These are phyloP conservation scores for Aspergillus ochraceoroseus DNA, from an alignment of 2,329 filamentous ascomycete species.

Conservation along the genomic window DNA sequence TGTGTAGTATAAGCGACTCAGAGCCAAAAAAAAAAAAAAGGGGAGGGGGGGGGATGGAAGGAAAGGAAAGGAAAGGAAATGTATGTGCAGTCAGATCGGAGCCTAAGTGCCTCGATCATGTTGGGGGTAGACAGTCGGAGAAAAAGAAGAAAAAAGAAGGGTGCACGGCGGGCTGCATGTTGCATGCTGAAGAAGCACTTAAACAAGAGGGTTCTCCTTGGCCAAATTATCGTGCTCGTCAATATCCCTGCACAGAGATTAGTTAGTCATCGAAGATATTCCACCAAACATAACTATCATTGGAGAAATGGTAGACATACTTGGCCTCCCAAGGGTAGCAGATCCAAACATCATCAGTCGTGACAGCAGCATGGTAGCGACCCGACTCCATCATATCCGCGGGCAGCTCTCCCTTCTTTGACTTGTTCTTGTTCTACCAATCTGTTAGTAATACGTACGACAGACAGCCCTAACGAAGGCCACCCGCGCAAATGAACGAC, in stretches of 20 bases:
- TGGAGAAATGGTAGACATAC: constrained; percentile 40
- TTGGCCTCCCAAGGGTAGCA: constrained; percentile 98
- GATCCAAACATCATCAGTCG: constrained; percentile 93
- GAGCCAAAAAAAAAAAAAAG: constrained; percentile 2
- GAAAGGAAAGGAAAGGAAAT: constrained; percentile 2
- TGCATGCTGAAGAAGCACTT: constrained; percentile 12
- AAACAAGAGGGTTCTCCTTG: constrained; percentile 40
- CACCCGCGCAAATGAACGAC: not conserved
- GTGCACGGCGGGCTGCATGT: too few species aligned
- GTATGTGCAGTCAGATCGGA: constrained; percentile 18
- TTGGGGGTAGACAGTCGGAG: not conserved
- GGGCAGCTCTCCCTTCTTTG: constrained; percentile 84
- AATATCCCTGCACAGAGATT: constrained; percentile 58
- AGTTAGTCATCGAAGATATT: constrained; percentile 21
- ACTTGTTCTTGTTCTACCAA: constrained; percentile 86
- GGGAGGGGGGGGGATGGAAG: too few species aligned
- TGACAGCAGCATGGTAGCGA: constrained; percentile 79
- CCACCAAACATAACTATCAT: not conserved
- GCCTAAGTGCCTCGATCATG: constrained; percentile 6
- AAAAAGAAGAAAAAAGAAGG: not conserved
- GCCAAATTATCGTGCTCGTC: constrained; percentile 80
- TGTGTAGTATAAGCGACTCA: constrained; percentile 13
- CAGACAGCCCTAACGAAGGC: too few species aligned
- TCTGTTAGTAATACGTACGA: not conserved
- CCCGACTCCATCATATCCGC: constrained; percentile 66